phyloP scores from a whole-genome alignment of 495 filamentous ascomycete genomes.

The Cairneyella variabilis region DNA sequence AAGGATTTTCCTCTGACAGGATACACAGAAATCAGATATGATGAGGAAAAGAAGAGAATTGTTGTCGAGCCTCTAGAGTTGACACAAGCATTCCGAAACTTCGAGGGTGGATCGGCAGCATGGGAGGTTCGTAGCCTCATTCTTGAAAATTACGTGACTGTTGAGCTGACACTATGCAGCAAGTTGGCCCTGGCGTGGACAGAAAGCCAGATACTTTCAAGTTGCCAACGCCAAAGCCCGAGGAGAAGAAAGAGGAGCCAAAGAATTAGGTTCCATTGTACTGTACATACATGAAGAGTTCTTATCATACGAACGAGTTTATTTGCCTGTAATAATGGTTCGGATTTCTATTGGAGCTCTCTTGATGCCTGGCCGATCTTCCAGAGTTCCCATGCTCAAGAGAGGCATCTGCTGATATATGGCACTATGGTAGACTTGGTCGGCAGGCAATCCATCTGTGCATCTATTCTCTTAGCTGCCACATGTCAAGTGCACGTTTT shows the following conservation, averaged over 20 bases:
- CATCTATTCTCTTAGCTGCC: too few species aligned
- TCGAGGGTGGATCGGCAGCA: slow-evolving; percentile 75
- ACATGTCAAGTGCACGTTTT: too few species aligned
- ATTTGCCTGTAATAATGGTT: too few species aligned
- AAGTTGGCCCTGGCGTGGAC: slow-evolving; percentile 78
- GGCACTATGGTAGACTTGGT: too few species aligned
- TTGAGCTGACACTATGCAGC: slow-evolving; percentile 42
- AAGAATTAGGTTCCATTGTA: slow-evolving; percentile 68
- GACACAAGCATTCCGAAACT: slow-evolving; percentile 99
- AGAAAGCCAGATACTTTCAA: slow-evolving; percentile 87
- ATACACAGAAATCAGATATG: slow-evolving; percentile 96
- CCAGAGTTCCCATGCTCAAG: too few species aligned
- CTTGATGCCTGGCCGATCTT: too few species aligned
- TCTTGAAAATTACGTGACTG: background rate
- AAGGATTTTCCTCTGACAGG: slow-evolving; percentile 99
- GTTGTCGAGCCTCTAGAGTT: slow-evolving; percentile 96
- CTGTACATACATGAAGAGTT: slow-evolving; percentile 29
- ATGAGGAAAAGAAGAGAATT: slow-evolving; percentile 99
- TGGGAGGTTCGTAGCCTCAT: slow-evolving; percentile 44
- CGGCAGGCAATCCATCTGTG: too few species aligned
- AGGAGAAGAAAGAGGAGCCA: slow-evolving; percentile 80
- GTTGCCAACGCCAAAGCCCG: slow-evolving; percentile 90
- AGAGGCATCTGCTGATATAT: too few species aligned
- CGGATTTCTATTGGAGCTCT: too few species aligned
- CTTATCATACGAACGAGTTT: too few species aligned